Percentiles rank a stretch among this genome's conserved stretches.
phyloP scores from a whole-genome alignment of 768 basidiomycete genomes.

The Suillus weaverae region DNA sequence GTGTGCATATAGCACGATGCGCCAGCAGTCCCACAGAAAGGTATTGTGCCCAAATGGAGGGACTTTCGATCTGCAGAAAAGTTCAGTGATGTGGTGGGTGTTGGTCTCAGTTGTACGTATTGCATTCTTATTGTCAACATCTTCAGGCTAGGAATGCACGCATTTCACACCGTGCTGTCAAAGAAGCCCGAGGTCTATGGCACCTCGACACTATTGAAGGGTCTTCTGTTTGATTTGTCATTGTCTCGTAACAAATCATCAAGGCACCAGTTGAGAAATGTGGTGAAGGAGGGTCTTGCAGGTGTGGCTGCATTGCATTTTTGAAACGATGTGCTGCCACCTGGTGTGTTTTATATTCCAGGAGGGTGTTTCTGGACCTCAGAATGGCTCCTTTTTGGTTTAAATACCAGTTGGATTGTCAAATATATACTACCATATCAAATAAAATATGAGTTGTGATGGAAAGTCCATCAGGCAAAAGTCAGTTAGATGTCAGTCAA shows the following conservation, averaged over 20 bases:
- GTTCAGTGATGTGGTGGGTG: constrained; percentile 61
- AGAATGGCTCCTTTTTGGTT: too few relatives aligned
- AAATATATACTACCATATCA: too few relatives aligned
- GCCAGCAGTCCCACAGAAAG: constrained; percentile 43
- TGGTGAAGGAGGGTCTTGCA: constrained; percentile 49
- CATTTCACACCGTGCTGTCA: constrained; percentile 68
- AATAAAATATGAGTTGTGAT: too few relatives aligned
- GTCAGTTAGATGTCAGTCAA: too few relatives aligned
- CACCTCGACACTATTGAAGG: constrained; percentile 41
- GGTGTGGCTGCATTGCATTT: constrained; percentile 25
- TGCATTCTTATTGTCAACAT: constrained; percentile 9
- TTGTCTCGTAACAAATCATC: constrained; percentile 45
- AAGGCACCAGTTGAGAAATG: constrained; percentile 42
- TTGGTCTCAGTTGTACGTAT: background rate
- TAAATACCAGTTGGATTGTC: too few relatives aligned
- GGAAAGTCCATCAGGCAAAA: too few relatives aligned
- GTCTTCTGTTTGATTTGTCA: constrained; percentile 51
- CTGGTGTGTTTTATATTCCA: too few relatives aligned
- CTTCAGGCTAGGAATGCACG: constrained; percentile 76
- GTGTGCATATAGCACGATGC: constrained; percentile 54
- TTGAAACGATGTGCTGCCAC: too few relatives aligned
- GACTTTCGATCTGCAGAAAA: constrained; percentile 47
- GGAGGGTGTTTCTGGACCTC: too few relatives aligned
- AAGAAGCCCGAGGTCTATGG: constrained; percentile 51
- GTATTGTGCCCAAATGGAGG: constrained; percentile 39